Conservation (phyloP, 78 protist species). For the Planoprotostelium fungivorum region DNA sequence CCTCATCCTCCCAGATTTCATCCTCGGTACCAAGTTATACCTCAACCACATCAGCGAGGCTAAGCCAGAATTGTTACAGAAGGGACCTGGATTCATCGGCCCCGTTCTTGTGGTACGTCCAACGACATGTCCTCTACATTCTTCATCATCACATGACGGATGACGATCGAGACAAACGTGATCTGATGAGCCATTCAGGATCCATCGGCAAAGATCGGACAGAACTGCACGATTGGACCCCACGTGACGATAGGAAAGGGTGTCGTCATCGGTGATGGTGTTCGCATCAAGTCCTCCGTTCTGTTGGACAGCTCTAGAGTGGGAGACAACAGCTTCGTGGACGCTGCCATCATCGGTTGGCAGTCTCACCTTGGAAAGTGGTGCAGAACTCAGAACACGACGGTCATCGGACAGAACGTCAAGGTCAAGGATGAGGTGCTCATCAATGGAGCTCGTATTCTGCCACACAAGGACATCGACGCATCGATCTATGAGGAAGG, state of each 20-base stretch:
- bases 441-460: conserved; percentile 80
- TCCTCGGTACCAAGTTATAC: conserved; percentile 34
- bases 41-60: conserved; percentile 22
- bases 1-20: conserved; percentile 8
- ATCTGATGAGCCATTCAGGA: conserved; percentile 17
- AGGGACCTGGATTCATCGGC: conserved; percentile 39
- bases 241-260: conserved; percentile 81
- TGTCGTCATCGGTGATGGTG: conserved; percentile 78
- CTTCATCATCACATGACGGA: not conserved
- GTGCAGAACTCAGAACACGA: conserved; percentile 76
- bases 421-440: conserved; percentile 75
- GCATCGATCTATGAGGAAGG: conserved; percentile 58
- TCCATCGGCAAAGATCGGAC: conserved; percentile 76
- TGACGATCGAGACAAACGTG: too few species aligned
- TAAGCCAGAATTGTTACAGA: conserved; percentile 29
- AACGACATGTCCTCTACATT: too few species aligned
- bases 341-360: conserved; percentile 90
- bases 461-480: conserved; percentile 85
- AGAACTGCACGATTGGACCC: conserved; percentile 85
- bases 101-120: conserved; percentile 35
- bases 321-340: conserved; percentile 47
- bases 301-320: conserved; percentile 64
- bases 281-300: conserved; percentile 39
- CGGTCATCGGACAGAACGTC: conserved; percentile 92
- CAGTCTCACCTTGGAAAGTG: conserved; percentile 75